These are phyloP conservation scores for Cladophialophora exuberans DNA, from an alignment of 2,329 filamentous ascomycete genomes.

Conservation along the genomic window DNA sequence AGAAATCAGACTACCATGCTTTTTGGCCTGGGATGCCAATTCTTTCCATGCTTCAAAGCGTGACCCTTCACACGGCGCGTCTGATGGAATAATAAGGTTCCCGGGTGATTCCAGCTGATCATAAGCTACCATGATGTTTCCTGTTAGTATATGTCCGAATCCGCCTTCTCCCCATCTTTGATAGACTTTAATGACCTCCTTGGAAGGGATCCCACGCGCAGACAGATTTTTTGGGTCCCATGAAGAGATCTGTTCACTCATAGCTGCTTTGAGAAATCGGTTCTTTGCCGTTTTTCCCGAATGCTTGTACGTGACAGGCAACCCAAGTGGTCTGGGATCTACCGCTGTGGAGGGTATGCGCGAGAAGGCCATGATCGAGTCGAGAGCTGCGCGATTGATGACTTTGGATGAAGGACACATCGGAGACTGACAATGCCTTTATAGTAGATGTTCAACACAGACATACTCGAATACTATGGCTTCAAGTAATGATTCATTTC, in stretches of 20 bases:
- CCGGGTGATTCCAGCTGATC: slow-evolving; percentile 61
- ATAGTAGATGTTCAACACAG: background rate
- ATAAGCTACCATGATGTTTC: slow-evolving; percentile 63
- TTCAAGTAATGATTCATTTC: background rate
- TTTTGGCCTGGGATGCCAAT: slow-evolving; percentile 59
- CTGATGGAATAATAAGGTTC: slow-evolving; percentile 62
- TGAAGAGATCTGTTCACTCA: slow-evolving; percentile 66
- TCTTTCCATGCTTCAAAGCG: slow-evolving; percentile 64
- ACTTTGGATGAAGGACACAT: background rate
- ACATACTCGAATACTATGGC: background rate
- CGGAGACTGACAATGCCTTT: background rate
- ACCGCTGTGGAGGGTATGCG: background rate
- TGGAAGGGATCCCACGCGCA: slow-evolving; percentile 59
- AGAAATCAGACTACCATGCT: slow-evolving; percentile 60
- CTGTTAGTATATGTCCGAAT: slow-evolving; percentile 61
- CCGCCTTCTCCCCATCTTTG: slow-evolving; percentile 63
- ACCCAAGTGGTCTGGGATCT: background rate
- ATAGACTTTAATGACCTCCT: slow-evolving; percentile 62
- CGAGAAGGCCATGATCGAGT: slow-evolving; percentile 2
- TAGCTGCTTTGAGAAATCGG: slow-evolving; percentile 67
- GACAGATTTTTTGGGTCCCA: slow-evolving; percentile 60
- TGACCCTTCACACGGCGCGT: slow-evolving; percentile 55
- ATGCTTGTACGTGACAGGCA: background rate
- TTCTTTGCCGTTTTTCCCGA: slow-evolving; percentile 62
- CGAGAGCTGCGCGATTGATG: background rate